Percentiles rank a stretch among this genome's conserved stretches.
Conservation (phyloP, 371 early-diverging fungal species). For the Quaeritorhiza haematococci region DNA sequence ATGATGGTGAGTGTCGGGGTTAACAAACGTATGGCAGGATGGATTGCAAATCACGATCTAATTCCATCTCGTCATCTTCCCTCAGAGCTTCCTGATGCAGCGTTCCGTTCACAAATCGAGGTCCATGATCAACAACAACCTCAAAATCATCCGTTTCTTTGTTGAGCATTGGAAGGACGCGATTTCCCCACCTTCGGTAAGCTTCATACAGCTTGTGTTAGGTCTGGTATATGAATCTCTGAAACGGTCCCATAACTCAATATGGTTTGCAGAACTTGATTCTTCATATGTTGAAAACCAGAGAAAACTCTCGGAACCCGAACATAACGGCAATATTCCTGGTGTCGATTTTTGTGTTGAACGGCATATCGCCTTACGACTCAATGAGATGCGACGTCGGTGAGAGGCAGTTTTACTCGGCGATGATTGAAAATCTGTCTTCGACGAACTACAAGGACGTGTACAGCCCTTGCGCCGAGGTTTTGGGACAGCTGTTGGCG, state of each 20-base stretch:
- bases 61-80: constrained; percentile 4
- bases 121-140: constrained; percentile 41
- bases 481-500: constrained; percentile 7
- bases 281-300: no score
- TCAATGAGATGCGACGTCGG: constrained; percentile 36
- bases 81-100: constrained; percentile 48
- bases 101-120: constrained; percentile 43
- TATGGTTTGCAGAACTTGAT: no score
- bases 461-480: constrained; percentile 9
- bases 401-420: constrained; percentile 44
- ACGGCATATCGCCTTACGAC: constrained; percentile 45
- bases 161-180: constrained; percentile 56
- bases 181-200: constrained; percentile 61
- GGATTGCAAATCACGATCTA: no score
- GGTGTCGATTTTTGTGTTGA: constrained; percentile 44
- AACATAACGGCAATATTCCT: constrained; percentile 52
- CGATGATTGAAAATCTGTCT: no score
- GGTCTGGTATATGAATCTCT: no score
- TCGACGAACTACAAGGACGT: no score
- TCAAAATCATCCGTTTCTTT: constrained; percentile 50
- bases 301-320: no score
- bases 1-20: constrained; percentile 15
- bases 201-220: not conserved
- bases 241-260: no score
- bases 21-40: no score